These are phyloP conservation scores for Boletus coccyginus DNA, from an alignment of 768 basidiomycete species.

Conservation along the genomic window DNA sequence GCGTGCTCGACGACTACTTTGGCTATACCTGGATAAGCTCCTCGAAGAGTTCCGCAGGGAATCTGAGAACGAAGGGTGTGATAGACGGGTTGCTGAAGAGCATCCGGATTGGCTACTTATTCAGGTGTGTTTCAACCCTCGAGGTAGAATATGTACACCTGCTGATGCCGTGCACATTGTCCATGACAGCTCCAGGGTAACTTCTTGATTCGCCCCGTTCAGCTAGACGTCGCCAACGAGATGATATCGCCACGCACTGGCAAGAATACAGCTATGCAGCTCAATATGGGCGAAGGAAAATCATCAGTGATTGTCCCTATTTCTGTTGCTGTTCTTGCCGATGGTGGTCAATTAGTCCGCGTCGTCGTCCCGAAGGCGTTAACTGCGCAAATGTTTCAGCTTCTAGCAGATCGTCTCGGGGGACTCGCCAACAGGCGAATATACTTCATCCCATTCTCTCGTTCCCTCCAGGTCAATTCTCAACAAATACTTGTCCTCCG, in stretches of 20 bases:
- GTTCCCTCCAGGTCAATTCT: constrained; percentile 29
- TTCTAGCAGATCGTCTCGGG: constrained; percentile 42
- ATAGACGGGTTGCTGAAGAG: constrained; percentile 9
- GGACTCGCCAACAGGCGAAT: constrained; percentile 46
- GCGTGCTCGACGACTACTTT: constrained; percentile 37
- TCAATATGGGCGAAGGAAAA: constrained; percentile 63
- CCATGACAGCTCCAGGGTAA: constrained; percentile 42
- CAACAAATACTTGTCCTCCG: constrained; percentile 24
- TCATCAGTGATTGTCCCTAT: constrained; percentile 48
- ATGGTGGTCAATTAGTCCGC: constrained; percentile 44
- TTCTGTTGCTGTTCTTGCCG: constrained; percentile 37
- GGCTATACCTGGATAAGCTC: constrained; percentile 18
- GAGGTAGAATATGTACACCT: not conserved
- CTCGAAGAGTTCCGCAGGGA: constrained; percentile 33
- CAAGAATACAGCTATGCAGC: constrained; percentile 42
- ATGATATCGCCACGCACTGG: constrained; percentile 43
- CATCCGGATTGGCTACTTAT: constrained; percentile 45
- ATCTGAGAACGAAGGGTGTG: constrained; percentile 22
- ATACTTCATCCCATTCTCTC: constrained; percentile 50
- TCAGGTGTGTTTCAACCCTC: constrained; percentile 35
- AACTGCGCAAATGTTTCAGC: constrained; percentile 45
- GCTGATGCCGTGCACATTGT: no score
- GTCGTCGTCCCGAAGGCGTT: constrained; percentile 51
- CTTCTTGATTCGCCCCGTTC: constrained; percentile 42
- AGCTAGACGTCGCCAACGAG: constrained; percentile 39